Conservation (phyloP, 805 yeast species). For the Metschnikowia continentalis region DNA sequence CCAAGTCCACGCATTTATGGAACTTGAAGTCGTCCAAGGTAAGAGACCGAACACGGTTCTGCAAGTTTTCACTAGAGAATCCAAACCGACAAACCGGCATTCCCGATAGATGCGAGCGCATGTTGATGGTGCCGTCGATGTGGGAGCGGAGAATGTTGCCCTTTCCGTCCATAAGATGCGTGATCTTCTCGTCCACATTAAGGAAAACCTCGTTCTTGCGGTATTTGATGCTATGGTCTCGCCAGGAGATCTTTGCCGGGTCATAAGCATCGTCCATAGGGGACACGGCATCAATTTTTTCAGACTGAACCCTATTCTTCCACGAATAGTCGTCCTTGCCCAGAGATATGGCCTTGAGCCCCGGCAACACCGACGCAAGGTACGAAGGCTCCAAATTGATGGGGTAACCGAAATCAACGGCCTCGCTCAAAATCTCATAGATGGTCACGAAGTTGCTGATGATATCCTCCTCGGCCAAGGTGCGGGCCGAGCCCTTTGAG, state of each 20-base stretch:
- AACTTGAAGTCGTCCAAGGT: conserved; percentile 73
- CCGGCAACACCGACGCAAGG: conserved; percentile 16
- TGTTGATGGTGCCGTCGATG: conserved; percentile 70
- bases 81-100: conserved; percentile 83
- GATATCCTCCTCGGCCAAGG: conserved; percentile 36
- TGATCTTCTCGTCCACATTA: conserved; percentile 72
- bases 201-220: conserved; percentile 77
- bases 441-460: conserved; percentile 63
- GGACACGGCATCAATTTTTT: neutral
- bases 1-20: conserved; percentile 80
- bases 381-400: conserved; percentile 50
- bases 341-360: conserved; percentile 7
- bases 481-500: conserved; percentile 16
- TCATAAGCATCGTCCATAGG: conserved; percentile 15
- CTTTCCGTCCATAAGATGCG: conserved; percentile 60
- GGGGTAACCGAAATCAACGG: conserved; percentile 75
- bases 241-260: conserved; percentile 53
- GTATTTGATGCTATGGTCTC: conserved; percentile 65
- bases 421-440: conserved; percentile 75
- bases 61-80: conserved; percentile 48
- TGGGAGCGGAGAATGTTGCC: conserved; percentile 64
- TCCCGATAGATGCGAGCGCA: conserved; percentile 73
- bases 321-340: conserved; percentile 6
- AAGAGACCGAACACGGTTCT: conserved; percentile 33
- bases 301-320: neutral